A percentile compares a stretch with the other conserved stretches of the same genome.
Evolutionary conservation across 2,329 filamentous ascomycete species (phyloP).

Genomic region (Alternaria dauci): DNA sequence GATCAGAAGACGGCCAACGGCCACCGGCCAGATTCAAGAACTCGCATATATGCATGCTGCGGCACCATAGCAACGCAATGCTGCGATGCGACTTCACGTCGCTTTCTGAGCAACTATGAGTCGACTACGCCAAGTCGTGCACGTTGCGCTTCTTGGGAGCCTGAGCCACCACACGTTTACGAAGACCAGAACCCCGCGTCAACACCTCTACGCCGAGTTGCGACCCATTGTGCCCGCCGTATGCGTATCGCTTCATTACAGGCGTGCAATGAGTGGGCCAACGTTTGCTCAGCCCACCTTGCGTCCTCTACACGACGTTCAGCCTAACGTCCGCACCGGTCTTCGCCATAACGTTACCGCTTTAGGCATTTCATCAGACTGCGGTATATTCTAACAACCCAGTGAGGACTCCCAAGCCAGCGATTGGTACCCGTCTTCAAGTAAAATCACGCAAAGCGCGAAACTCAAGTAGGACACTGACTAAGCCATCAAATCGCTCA

Average conservation of each 20-base stretch:
- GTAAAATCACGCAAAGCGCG: constrained; percentile 26
- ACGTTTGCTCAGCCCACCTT: constrained; percentile 9
- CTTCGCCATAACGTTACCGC: neutral
- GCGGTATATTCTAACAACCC: neutral
- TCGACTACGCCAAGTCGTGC: constrained; percentile 9
- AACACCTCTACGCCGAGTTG: constrained; percentile 6
- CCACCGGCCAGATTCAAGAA: constrained; percentile 7
- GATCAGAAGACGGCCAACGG: constrained; percentile 10
- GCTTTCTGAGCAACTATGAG: constrained; percentile 18
- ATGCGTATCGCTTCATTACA: constrained; percentile 4
- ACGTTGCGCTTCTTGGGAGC: neutral
- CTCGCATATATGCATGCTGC: constrained; percentile 16
- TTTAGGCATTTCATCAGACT: neutral
- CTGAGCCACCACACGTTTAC: constrained; percentile 14
- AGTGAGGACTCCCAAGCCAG: constrained; percentile 2
- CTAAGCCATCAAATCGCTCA: constrained; percentile 12
- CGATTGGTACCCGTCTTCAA: constrained; percentile 10
- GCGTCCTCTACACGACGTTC: constrained; percentile 1
- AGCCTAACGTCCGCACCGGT: constrained; percentile 1
- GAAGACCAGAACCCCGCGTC: constrained; percentile 8
- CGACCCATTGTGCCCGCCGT: constrained; percentile 3
- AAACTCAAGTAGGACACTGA: constrained; percentile 16
- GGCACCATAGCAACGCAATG: constrained; percentile 23
- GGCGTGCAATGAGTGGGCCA: neutral
- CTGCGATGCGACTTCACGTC: constrained; percentile 15